Conservation (phyloP, 306 rosid species). For the Fragaria vesca region DNA sequence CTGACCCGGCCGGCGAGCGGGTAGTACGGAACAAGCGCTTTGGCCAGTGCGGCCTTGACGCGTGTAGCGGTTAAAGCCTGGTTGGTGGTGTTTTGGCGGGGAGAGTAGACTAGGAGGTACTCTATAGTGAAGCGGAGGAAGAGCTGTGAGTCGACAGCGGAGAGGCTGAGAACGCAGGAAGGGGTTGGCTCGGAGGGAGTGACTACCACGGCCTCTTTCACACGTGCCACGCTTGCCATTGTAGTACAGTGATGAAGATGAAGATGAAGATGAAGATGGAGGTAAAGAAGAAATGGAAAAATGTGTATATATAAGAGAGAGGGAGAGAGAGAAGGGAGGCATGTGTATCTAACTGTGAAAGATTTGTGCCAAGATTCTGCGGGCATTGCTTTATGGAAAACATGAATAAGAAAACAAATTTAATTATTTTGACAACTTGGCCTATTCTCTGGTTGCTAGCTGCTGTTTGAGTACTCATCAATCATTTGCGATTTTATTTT, state of each 20-base stretch:
- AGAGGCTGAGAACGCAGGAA: conserved; percentile 47
- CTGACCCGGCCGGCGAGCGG: conserved; percentile 74
- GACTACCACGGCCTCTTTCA: conserved; percentile 54
- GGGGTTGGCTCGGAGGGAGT: conserved; percentile 74
- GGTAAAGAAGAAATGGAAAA: not conserved
- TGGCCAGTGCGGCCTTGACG: conserved; percentile 54
- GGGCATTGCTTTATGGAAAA: conserved; percentile 58
- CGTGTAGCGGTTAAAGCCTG: conserved; percentile 27
- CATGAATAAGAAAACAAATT: conserved; percentile 50
- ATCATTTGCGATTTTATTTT: not conserved
- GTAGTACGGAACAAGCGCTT: conserved; percentile 59
- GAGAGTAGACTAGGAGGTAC: conserved; percentile 59
- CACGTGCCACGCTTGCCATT: conserved; percentile 54
- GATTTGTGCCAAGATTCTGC: conserved; percentile 80
- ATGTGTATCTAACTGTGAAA: conserved; percentile 53
- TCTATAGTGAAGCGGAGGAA: conserved; percentile 88
- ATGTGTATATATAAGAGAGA: conserved; percentile 4
- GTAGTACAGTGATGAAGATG: not conserved
- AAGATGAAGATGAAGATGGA: not conserved
- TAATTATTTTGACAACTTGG: conserved; percentile 41
- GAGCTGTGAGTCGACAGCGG: conserved; percentile 80
- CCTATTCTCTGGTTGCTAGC: conserved; percentile 17
- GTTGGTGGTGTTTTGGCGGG: conserved; percentile 32
- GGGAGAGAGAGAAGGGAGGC: conserved; percentile 8
- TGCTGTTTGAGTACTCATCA: not conserved